Evolutionary conservation across 2,329 filamentous ascomycete species (phyloP).

Genomic region (Chrysosporium keratinophilum): DNA sequence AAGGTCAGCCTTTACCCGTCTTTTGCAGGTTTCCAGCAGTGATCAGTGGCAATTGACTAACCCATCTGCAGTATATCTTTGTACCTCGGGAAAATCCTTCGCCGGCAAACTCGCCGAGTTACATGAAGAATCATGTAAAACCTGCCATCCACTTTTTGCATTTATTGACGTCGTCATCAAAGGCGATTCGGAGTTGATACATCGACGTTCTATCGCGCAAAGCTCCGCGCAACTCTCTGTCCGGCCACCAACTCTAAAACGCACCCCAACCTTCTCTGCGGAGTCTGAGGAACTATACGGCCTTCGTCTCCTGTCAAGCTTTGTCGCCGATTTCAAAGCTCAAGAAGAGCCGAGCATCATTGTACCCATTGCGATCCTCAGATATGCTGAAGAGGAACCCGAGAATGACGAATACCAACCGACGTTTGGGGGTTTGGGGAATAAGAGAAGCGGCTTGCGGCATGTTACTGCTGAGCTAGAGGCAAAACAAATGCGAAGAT

Average conservation of each 20-base stretch:
- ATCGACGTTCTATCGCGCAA: constrained; percentile 4
- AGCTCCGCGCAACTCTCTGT: background rate
- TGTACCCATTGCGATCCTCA: constrained; percentile 41
- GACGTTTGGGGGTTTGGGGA: background rate
- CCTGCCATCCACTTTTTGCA: constrained; percentile 43
- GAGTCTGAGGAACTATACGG: constrained; percentile 41
- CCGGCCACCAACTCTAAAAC: constrained; percentile 23
- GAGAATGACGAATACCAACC: constrained; percentile 16
- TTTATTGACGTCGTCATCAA: constrained; percentile 43
- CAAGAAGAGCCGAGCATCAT: constrained; percentile 41
- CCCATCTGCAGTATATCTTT: constrained; percentile 41
- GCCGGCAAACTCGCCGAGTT: constrained; percentile 44
- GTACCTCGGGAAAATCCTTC: constrained; percentile 44
- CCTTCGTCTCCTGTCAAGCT: constrained; percentile 38
- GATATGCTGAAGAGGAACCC: constrained; percentile 23
- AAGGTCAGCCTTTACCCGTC: constrained; percentile 35
- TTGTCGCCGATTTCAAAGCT: constrained; percentile 42
- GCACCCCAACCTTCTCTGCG: constrained; percentile 35
- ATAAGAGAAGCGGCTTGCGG: background rate
- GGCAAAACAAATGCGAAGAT: constrained; percentile 53
- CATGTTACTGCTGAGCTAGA: constrained; percentile 23
- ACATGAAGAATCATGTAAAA: constrained; percentile 34
- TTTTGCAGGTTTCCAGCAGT: background rate
- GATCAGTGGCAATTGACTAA: background rate
- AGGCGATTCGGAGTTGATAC: constrained; percentile 27